Evolutionary conservation across 306 rosid genomes (phyloP).

Genomic region (Quercus rubra): DNA sequence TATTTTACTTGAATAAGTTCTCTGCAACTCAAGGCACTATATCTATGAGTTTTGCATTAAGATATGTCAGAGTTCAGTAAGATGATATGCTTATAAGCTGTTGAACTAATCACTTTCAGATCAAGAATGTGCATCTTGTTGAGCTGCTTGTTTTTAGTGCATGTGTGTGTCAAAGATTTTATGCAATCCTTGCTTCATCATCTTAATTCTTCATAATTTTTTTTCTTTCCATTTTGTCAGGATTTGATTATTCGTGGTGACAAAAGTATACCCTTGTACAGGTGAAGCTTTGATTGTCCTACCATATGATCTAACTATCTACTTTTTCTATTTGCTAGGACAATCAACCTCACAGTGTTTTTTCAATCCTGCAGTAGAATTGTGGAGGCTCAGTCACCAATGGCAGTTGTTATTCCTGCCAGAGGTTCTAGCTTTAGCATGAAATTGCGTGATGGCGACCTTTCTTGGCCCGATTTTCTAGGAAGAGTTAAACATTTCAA

Average conservation of each 20-base stretch:
- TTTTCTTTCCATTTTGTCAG: constrained; percentile 34
- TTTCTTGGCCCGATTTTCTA: constrained; percentile 78
- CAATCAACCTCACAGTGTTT: constrained; percentile 27
- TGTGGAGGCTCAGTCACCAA: constrained; percentile 78
- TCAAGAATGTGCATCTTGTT: not conserved
- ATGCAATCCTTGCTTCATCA: constrained; percentile 10
- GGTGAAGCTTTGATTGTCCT: constrained; percentile 45
- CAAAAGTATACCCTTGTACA: constrained; percentile 76
- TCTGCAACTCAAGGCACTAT: not conserved
- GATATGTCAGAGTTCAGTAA: not conserved
- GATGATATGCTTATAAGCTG: not conserved
- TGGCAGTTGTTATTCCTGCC: constrained; percentile 67
- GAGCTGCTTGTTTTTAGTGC: not conserved
- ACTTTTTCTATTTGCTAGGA: constrained; percentile 4
- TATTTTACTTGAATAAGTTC: not conserved
- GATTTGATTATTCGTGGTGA: constrained; percentile 88
- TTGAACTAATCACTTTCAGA: not conserved
- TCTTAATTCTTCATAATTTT: not conserved
- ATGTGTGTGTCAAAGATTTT: not conserved
- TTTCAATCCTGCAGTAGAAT: constrained; percentile 74
- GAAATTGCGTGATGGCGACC: constrained; percentile 68
- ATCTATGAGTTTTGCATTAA: not conserved
- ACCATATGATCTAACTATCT: constrained; percentile 9
- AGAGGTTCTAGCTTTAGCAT: constrained; percentile 52
- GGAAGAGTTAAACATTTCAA: constrained; percentile 50